Evolutionary conservation across 2,329 filamentous ascomycete genomes (phyloP).

Genomic region (Polychaeton citri): DNA sequence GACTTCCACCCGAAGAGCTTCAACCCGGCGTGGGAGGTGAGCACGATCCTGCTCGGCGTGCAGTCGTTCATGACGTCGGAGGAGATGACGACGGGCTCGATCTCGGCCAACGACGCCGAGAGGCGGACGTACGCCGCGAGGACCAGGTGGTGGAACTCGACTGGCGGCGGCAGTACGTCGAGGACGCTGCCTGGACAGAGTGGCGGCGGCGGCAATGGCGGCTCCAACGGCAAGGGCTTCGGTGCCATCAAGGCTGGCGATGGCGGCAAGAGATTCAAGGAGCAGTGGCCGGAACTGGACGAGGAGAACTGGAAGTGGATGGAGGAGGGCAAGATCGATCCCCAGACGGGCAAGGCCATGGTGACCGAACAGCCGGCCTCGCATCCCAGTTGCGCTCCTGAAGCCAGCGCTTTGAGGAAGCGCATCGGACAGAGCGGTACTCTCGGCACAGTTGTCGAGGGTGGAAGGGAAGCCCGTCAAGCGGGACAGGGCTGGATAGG

Average conservation of each 20-base stretch:
- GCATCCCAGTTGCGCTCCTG: constrained; percentile 46
- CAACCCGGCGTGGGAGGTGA: constrained; percentile 97
- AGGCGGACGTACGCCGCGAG: constrained; percentile 63
- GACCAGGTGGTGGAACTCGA: constrained; percentile 93
- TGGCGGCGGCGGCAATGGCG: constrained; percentile 4
- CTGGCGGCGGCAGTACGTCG: constrained; percentile 64
- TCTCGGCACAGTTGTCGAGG: constrained; percentile 59
- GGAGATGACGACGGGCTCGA: constrained; percentile 92
- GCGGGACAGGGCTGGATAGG: constrained; percentile 72
- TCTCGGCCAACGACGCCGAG: constrained; percentile 64
- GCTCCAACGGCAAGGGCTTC: constrained; percentile 47
- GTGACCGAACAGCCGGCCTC: constrained; percentile 20
- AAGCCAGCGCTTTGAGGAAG: constrained; percentile 50
- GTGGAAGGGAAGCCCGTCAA: constrained; percentile 58
- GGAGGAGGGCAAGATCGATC: constrained; percentile 66
- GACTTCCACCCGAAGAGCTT: constrained; percentile 98
- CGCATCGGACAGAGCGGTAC: constrained; percentile 21
- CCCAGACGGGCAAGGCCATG: constrained; percentile 47
- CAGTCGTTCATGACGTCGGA: constrained; percentile 97
- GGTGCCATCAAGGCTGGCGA: constrained; percentile 76
- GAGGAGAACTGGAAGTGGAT: constrained; percentile 89
- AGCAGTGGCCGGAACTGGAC: constrained; percentile 83
- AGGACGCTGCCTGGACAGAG: constrained; percentile 31
- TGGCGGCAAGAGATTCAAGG: constrained; percentile 76
- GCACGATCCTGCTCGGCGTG: constrained; percentile 86